Conservation (phyloP, 495 filamentous ascomycete genomes). For the Penicillium parvum region DNA sequence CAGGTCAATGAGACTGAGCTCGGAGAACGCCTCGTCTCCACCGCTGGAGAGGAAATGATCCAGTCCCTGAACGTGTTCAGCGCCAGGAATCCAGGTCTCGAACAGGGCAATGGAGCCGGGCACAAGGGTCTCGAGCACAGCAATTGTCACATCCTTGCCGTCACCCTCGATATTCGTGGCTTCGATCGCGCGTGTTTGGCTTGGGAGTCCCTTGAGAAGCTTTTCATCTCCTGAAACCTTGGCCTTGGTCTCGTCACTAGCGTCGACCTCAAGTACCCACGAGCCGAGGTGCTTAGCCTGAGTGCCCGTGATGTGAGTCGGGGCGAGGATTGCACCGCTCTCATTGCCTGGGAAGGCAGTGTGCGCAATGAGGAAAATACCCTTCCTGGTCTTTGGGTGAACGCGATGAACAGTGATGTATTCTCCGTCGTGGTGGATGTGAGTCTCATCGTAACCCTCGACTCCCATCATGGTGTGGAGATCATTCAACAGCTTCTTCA, state of each 20-base stretch:
- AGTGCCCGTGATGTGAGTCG: conserved; percentile 70
- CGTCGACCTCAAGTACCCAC: conserved; percentile 84
- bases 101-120: conserved; percentile 93
- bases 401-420: conserved; percentile 96
- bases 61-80: conserved; percentile 72
- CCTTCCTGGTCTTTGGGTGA: conserved; percentile 83
- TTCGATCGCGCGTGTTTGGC: conserved; percentile 66
- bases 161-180: conserved; percentile 63
- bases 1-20: conserved; percentile 70
- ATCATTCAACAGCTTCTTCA: conserved; percentile 87
- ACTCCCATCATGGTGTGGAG: conserved; percentile 92
- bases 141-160: conserved; percentile 69
- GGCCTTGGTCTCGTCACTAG: conserved; percentile 57
- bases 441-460: conserved; percentile 89
- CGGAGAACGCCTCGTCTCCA: conserved; percentile 72
- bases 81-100: conserved; percentile 87
- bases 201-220: conserved; percentile 74
- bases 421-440: conserved; percentile 92
- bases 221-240: conserved; percentile 63
- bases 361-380: conserved; percentile 91
- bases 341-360: conserved; percentile 89
- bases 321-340: conserved; percentile 66
- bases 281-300: conserved; percentile 75
- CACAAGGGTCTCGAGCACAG: conserved; percentile 74
- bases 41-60: conserved; percentile 80